Evolutionary conservation across 805 yeast genomes (phyloP).

Genomic region (Pichia sporocuriosa): DNA sequence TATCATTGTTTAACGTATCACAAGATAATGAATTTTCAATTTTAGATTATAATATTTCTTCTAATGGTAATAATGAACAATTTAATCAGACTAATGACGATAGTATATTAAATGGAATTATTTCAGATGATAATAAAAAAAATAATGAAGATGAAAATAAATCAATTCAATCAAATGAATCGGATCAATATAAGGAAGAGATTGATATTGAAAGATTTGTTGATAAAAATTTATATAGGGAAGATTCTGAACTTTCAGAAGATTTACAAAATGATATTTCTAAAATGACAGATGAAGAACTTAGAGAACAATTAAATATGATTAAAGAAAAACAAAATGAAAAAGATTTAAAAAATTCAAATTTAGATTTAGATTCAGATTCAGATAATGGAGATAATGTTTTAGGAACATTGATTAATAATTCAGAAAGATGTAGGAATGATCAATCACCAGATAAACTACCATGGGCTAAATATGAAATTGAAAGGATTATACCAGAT

Average conservation of each 20-base stretch:
- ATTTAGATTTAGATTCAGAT: not conserved
- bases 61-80: not conserved
- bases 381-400: constrained; percentile 2
- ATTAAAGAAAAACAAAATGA: constrained; percentile 12
- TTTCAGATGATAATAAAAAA: not conserved
- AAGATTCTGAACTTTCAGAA: not conserved
- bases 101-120: not conserved
- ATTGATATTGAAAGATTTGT: constrained; percentile 6
- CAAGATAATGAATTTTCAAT: not conserved
- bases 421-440: constrained; percentile 5
- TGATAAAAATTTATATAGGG: not conserved
- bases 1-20: not conserved
- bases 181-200: constrained; percentile 5
- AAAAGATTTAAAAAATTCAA: not conserved
- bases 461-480: constrained; percentile 13
- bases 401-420: constrained; percentile 9
- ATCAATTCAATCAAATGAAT: not conserved
- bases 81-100: not conserved
- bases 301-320: constrained; percentile 9
- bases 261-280: constrained; percentile 5
- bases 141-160: not conserved
- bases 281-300: constrained; percentile 15
- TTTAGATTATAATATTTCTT: not conserved
- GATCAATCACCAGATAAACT: constrained; percentile 11
- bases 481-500: constrained; percentile 10